Conservation (phyloP, 2,329 filamentous ascomycete species). For the Fusarium udum region DNA sequence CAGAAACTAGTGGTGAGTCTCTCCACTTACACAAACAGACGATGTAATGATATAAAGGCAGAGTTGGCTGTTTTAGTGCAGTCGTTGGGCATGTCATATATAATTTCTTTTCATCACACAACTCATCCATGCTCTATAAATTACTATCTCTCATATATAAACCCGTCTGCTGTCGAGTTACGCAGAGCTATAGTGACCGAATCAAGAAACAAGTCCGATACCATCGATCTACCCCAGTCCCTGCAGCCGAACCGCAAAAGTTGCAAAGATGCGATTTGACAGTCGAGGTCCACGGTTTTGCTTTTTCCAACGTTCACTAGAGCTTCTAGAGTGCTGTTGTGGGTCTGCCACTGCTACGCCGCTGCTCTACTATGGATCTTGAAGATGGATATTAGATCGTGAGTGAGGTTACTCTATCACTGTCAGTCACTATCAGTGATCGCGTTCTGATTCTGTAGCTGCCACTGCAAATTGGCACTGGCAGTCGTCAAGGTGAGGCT, state of each 20-base stretch:
- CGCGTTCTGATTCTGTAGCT: background rate
- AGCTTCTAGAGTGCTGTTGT: background rate
- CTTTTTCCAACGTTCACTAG: conserved; percentile 13
- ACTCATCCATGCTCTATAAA: background rate
- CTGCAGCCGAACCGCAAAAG: background rate
- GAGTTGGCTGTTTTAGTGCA: background rate
- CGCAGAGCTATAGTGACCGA: background rate
- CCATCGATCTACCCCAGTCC: conserved; percentile 3
- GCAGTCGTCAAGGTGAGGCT: background rate
- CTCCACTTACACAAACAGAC: background rate
- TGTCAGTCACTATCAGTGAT: background rate
- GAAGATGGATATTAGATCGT: background rate
- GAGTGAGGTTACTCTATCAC: background rate
- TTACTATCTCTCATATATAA: background rate
- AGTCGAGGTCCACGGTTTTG: conserved; percentile 1
- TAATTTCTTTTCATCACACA: background rate
- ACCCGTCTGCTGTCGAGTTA: background rate
- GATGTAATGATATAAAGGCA: background rate
- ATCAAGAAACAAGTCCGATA: conserved; percentile 11
- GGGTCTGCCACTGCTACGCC: conserved; percentile 14
- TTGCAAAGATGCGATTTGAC: conserved; percentile 6
- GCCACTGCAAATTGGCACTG: background rate
- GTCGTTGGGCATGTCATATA: background rate
- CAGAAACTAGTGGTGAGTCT: background rate
- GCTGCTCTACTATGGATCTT: background rate